Evolutionary conservation across 2,329 filamentous ascomycete genomes (phyloP), one percentile per base, ranked within the genome.

Genomic region (Fusarium irregulare): DNA sequence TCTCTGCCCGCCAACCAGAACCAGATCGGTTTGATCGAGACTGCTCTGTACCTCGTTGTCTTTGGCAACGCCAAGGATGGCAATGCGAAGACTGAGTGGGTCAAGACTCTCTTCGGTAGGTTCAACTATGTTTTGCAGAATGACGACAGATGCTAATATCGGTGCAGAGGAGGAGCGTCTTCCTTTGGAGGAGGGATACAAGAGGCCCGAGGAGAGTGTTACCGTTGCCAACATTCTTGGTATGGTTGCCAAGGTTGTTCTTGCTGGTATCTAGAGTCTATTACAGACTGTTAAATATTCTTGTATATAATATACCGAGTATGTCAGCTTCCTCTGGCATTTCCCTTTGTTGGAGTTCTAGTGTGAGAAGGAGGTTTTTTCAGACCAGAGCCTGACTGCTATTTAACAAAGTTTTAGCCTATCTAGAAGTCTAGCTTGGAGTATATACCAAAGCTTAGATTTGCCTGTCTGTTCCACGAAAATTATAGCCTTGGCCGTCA

Each of bases 41-140:
- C 72, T 7, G 67, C 72, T 7, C 67, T 74, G 1, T 74, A 74
- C 49, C 21, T 74, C 25, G 64, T 65, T 9, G 44, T 74, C 13
- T 74, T 74, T 6, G 72, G 72, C 12, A 54, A 60, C 8, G 10
- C 58, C 1, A 18, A 60, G 7, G 60, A 73, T 1, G 72, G 72
- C 12, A 65, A 74, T 21, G 72, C 72, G 0, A 63, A 70, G 20
- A 74, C 67, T 2, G 49, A 64, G 5, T 74, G 72, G 72, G 72
- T 74, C 12, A 74, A 57, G 32, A 56, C 70, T 7, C n/a, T 74
- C 27, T 74, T 74, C 27, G 53, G 72, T 74, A 65, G 32, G 72
- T 62, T 4, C 4, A 6, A 12, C 13, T 2, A 13, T 11, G 8
- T 2, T 16, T 3, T 2, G 3, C 6, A 7, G 4, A 2, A 21